Percentiles rank a stretch among this genome's conserved stretches.
Conservation (phyloP, 2,329 filamentous ascomycete genomes). For the Cadophora malorum region DNA sequence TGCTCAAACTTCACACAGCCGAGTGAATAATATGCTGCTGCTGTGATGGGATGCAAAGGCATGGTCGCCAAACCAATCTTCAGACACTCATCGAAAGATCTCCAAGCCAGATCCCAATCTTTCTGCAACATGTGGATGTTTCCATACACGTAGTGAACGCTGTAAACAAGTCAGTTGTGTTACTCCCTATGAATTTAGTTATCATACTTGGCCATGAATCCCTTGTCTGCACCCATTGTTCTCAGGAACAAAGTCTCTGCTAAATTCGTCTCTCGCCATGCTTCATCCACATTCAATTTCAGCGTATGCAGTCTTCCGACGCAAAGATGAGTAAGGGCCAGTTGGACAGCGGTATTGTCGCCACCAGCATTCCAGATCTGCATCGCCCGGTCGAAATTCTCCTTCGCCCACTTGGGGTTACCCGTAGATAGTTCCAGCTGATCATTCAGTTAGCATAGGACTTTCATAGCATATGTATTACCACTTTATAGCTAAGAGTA, state of each 20-base stretch:
- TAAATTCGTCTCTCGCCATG: slow-evolving; percentile 24
- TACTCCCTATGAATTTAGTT: no score
- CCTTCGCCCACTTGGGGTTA: slow-evolving; percentile 31
- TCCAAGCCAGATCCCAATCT: slow-evolving; percentile 22
- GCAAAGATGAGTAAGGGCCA: slow-evolving; percentile 34
- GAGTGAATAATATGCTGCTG: slow-evolving; percentile 34
- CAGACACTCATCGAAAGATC: slow-evolving; percentile 27
- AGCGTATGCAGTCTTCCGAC: slow-evolving; percentile 26
- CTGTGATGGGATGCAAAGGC: slow-evolving; percentile 34
- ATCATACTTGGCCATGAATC: slow-evolving; percentile 33
- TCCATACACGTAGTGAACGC: slow-evolving; percentile 35
- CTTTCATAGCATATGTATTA: not conserved
- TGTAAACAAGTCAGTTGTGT: slow-evolving; percentile 7
- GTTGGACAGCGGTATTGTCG: slow-evolving; percentile 27
- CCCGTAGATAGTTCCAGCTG: slow-evolving; percentile 31
- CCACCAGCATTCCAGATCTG: slow-evolving; percentile 27
- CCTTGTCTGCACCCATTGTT: slow-evolving; percentile 27
- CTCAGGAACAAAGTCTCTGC: slow-evolving; percentile 33
- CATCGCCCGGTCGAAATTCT: slow-evolving; percentile 34
- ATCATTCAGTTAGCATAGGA: not conserved
- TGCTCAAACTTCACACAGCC: slow-evolving; percentile 29
- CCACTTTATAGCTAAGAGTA: no score
- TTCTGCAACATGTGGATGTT: slow-evolving; percentile 33
- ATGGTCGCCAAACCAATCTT: slow-evolving; percentile 29
- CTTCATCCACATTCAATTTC: slow-evolving; percentile 21